Conservation (phyloP, 352 stramenopile species). For the Phytophthora syringae region DNA sequence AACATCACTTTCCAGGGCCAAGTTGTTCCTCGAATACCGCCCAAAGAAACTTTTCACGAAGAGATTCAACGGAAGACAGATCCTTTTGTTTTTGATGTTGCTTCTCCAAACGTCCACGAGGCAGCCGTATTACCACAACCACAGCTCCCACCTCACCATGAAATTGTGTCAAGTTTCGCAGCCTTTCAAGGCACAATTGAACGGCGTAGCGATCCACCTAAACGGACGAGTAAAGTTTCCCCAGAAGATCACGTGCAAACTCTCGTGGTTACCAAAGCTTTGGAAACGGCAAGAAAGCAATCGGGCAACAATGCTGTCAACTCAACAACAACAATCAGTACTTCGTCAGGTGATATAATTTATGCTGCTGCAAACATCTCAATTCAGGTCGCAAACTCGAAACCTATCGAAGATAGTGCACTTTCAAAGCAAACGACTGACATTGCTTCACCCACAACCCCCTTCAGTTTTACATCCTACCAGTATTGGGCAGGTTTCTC, state of each 20-base stretch:
- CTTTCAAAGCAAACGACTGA: background rate
- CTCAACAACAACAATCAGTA: background rate
- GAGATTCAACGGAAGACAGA: slow-evolving; percentile 33
- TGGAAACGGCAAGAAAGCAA: background rate
- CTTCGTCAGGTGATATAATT: background rate
- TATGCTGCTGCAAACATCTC: slow-evolving; percentile 1
- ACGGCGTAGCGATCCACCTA: slow-evolving; percentile 10
- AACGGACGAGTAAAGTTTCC: slow-evolving; percentile 21
- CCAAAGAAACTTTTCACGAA: slow-evolving; percentile 34
- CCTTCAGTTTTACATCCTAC: background rate
- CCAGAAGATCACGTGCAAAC: background rate
- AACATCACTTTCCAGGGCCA: slow-evolving; percentile 63
- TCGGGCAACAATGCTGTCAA: background rate
- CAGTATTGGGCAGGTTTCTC: background rate
- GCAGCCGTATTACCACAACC: background rate
- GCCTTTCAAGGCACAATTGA: slow-evolving; percentile 41
- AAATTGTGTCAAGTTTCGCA: slow-evolving; percentile 41
- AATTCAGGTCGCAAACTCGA: background rate
- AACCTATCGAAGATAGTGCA: background rate
- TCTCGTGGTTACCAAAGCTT: background rate
- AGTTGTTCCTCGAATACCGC: slow-evolving; percentile 28
- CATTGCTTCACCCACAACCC: background rate
- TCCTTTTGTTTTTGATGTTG: slow-evolving; percentile 42
- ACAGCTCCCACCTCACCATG: slow-evolving; percentile 1
- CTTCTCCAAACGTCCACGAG: background rate